Percentiles rank a stretch among this genome's conserved stretches.
phyloP scores from a whole-genome alignment of 768 basidiomycete species.

The Porphyrellus cyaneotinctus region DNA sequence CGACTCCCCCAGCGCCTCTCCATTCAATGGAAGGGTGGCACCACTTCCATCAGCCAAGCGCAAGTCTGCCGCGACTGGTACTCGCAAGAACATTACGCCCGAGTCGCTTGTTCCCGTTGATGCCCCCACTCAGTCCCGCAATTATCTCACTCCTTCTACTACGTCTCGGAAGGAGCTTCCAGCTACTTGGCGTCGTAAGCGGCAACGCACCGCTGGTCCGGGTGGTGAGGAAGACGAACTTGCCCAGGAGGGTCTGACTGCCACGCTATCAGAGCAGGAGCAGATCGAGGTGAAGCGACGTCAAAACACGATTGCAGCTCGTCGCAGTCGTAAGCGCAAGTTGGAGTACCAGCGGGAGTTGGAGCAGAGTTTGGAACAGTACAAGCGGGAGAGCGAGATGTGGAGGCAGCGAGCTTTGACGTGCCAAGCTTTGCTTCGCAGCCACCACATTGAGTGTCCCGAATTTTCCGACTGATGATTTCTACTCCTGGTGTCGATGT shows the following conservation, averaged over 20 bases:
- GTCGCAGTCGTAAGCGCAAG: slow-evolving; percentile 74
- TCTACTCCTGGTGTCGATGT: slow-evolving; percentile 2
- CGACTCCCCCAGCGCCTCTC: slow-evolving; percentile 35
- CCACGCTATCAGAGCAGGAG: slow-evolving; percentile 53
- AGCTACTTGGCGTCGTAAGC: slow-evolving; percentile 63
- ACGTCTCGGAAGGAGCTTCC: slow-evolving; percentile 81
- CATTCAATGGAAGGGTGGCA: slow-evolving; percentile 15
- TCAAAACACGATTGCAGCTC: slow-evolving; percentile 83
- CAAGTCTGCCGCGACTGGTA: slow-evolving; percentile 51
- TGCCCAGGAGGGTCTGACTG: slow-evolving; percentile 22
- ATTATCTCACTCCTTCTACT: slow-evolving; percentile 65
- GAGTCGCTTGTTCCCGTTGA: slow-evolving; percentile 61
- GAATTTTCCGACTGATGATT: slow-evolving; percentile 37
- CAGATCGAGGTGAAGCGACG: slow-evolving; percentile 76
- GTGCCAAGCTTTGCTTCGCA: slow-evolving; percentile 48
- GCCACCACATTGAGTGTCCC: slow-evolving; percentile 56
- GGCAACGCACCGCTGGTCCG: slow-evolving; percentile 45
- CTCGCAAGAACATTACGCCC: slow-evolving; percentile 66
- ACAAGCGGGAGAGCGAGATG: slow-evolving; percentile 55
- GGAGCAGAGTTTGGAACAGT: slow-evolving; percentile 50
- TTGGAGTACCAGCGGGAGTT: slow-evolving; percentile 62
- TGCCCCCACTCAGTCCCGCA: slow-evolving; percentile 76
- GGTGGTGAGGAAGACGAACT: slow-evolving; percentile 47
- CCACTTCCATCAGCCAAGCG: slow-evolving; percentile 22
- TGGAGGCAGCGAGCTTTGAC: slow-evolving; percentile 56